Evolutionary conservation across 257 asterid species (phyloP).

Genomic region (Leonotis leonurus): DNA sequence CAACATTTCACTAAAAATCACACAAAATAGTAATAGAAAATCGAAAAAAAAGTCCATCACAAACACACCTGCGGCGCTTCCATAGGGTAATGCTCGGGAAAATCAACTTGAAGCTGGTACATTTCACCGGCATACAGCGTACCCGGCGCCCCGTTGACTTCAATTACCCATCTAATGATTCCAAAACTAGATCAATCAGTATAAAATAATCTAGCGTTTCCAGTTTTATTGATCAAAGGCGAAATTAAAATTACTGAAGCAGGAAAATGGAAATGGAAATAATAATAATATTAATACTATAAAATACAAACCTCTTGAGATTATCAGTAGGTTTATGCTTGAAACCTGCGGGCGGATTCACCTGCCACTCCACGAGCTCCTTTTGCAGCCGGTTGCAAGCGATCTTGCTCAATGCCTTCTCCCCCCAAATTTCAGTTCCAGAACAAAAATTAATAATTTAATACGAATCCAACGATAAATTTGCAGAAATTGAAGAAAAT

Average conservation of each 20-base stretch:
- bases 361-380: constrained; percentile 97
- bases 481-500: not conserved
- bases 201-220: not conserved
- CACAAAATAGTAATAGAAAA: not conserved
- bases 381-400: constrained; percentile 96
- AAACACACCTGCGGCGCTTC: constrained; percentile 62
- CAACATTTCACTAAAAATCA: not conserved
- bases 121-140: constrained; percentile 52
- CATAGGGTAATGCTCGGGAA: constrained; percentile 75
- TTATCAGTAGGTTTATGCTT: constrained; percentile 85
- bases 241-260: not conserved
- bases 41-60: not conserved
- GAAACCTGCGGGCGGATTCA: constrained; percentile 89
- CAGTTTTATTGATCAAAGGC: not conserved
- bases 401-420: constrained; percentile 89
- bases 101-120: constrained; percentile 70
- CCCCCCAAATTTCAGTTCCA: constrained; percentile 16
- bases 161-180: constrained; percentile 54
- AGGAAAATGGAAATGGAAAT: too few species aligned
- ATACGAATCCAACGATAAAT: constrained; percentile 5
- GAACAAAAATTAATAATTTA: not conserved
- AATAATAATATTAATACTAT: too few species aligned
- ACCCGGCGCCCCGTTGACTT: constrained; percentile 61
- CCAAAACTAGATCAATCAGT: constrained; percentile 1
- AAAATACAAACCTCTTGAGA: constrained; percentile 61